Base-by-base conservation (phyloP, 768 basidiomycete genomes). In the Lentinula edodes region DNA sequence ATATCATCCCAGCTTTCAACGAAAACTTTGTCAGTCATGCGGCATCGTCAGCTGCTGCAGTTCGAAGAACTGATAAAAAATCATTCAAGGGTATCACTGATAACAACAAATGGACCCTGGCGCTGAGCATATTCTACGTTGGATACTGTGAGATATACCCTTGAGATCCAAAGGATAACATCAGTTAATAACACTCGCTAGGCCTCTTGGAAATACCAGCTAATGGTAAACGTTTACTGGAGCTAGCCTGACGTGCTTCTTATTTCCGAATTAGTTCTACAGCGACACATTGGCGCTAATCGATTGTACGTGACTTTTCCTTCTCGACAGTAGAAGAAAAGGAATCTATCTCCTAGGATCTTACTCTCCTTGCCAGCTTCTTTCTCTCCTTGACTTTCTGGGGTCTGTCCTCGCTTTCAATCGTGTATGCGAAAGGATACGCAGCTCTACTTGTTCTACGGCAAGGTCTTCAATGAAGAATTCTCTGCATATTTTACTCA, bases 91-190 rank as follows among this genome's bases (percentile, higher is more conserved):
- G 77, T 23, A 77, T 85, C 53, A 77, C 78, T 18, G 69, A 74
- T 50, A 85, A 85, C 66, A 74, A 80, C 62, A 81, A 78, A 68
- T 84, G 83, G 83, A 84, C 83, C 0, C 68, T 84, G 6, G 83
- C 77, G 5, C 69, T 84, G 48, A 82, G 82, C 61, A 82, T 85
- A n/a, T 85, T 85, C 69, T 84, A 85, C 61, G 81, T 83, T 20
- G 83, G 83, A 51, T 85, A 85, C 64, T 84, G 83, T 83, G 61
- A 60, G 75, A 67, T 36, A 23, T 23, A 23, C 23, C 23, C 23
- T 23, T 23, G 23, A 23, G 23, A 23, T 23, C 23, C 23, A 23
- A 23, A 23, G 23, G 23, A 23, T 23, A 23, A 23, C 23, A 23
- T 23, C 23, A 2, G 1, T 23, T 23, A 23, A 23, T 23, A 23